Conservation (phyloP, 495 filamentous ascomycete genomes). For the Hypoxylon crocopeplum region DNA sequence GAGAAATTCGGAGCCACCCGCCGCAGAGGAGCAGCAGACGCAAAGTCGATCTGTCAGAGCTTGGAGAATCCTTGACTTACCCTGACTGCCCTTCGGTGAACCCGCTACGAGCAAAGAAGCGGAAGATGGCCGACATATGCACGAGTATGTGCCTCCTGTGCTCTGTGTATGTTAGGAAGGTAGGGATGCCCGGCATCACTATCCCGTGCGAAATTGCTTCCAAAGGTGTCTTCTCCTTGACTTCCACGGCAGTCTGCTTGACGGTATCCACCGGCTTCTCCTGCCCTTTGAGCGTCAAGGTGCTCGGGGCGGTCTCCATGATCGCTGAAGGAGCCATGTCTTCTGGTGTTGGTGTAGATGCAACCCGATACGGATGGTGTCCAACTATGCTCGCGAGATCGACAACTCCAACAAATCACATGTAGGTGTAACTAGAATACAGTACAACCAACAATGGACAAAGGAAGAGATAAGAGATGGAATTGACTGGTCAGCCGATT, state of each 20-base stretch:
- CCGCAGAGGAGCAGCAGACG: conserved; percentile 41
- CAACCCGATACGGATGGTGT: too few relatives aligned
- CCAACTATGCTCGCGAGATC: too few relatives aligned
- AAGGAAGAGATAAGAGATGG: too few relatives aligned
- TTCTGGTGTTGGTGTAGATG: not conserved
- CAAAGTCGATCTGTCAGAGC: not conserved
- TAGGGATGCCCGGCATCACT: conserved; percentile 51
- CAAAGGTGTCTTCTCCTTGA: conserved; percentile 27
- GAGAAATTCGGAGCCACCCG: conserved; percentile 47
- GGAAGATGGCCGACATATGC: conserved; percentile 68
- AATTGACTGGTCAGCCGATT: not conserved
- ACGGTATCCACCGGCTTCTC: conserved; percentile 3
- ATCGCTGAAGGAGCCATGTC: conserved; percentile 41
- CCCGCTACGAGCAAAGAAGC: conserved; percentile 61
- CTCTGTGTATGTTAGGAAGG: conserved; percentile 49
- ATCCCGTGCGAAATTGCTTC: conserved; percentile 42
- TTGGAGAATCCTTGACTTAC: conserved; percentile 4
- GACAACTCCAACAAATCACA: too few relatives aligned
- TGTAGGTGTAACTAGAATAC: not conserved
- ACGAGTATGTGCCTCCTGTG: conserved; percentile 58
- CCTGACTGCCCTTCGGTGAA: conserved; percentile 71
- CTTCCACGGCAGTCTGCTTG: conserved; percentile 3
- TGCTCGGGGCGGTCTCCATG: conserved; percentile 21
- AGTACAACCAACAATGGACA: not conserved
- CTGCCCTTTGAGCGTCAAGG: conserved; percentile 13